Evolutionary conservation across 225 moss, liverwort and hornwort genomes (phyloP).

Genomic region (Marchantia polymorpha): DNA sequence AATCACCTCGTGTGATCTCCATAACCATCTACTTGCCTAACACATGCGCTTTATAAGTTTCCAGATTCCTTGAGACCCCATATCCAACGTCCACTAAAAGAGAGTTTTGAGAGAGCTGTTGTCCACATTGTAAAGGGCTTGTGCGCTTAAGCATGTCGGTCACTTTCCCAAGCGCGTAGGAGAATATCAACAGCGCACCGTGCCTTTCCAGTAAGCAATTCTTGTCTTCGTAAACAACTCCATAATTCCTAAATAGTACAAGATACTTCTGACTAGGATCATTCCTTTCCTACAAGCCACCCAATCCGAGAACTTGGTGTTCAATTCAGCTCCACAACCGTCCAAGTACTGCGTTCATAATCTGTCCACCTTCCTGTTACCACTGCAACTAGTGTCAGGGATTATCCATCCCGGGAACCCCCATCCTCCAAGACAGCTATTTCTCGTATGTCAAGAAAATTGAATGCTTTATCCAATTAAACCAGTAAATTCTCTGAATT

Average conservation of each 20-base stretch:
- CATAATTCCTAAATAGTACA: not conserved
- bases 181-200: not conserved
- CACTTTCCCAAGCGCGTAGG: not conserved
- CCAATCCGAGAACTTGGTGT: not conserved
- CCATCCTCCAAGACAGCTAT: not conserved
- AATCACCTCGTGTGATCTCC: conserved; percentile 12
- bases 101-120: conserved; percentile 8
- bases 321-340: not conserved
- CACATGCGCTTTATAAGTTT: not conserved
- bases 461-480: not conserved
- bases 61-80: not conserved
- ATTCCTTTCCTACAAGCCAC: not conserved
- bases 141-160: not conserved
- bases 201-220: conserved; percentile 1
- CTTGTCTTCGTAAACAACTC: not conserved
- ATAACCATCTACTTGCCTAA: conserved; percentile 18
- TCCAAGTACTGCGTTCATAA: not conserved
- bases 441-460: not conserved
- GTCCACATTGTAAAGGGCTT: conserved; percentile 5
- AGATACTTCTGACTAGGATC: not conserved
- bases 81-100: conserved; percentile 1
- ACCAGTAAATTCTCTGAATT: not conserved
- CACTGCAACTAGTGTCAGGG: conserved; percentile 8
- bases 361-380: conserved; percentile 1
- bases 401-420: not conserved